These are phyloP conservation scores for Neurospora sp. DNA, from an alignment of 495 filamentous ascomycete genomes.

Conservation along the genomic window DNA sequence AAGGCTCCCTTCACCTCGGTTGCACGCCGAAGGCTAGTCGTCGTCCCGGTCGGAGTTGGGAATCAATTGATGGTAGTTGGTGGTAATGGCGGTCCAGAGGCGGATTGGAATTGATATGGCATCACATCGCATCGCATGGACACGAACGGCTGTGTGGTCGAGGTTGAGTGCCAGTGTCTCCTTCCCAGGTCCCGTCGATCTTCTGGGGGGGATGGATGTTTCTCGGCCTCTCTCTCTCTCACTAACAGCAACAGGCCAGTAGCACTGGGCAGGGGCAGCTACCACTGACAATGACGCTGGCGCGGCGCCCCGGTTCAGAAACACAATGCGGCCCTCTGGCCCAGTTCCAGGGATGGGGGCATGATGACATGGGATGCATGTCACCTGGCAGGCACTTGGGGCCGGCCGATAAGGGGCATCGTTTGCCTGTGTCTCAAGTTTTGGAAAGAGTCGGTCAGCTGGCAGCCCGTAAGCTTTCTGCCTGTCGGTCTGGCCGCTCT, in stretches of 20 bases:
- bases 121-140: slow-evolving; percentile 24
- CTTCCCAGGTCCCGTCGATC: not conserved
- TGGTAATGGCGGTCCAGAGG: slow-evolving; percentile 7
- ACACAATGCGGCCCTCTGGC: not conserved
- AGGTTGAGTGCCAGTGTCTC: not conserved
- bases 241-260: not conserved
- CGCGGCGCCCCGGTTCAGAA: slow-evolving; percentile 2
- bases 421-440: not conserved
- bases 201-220: not conserved
- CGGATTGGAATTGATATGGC: slow-evolving; percentile 7
- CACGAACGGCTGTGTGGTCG: not conserved
- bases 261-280: not conserved
- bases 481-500: not conserved
- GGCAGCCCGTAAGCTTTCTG: not conserved
- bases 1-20: slow-evolving; percentile 26
- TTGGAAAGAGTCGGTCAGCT: not conserved
- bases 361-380: not conserved
- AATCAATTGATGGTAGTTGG: not conserved
- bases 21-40: not conserved
- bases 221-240: not conserved
- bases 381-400: not conserved
- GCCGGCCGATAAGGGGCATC: not conserved
- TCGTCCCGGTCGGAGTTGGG: not conserved
- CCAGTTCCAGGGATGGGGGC: not conserved
- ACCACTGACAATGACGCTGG: slow-evolving; percentile 5